These are phyloP conservation scores for Entomophthora muscae DNA, from an alignment of 371 early-diverging fungal species.

Conservation along the genomic window DNA sequence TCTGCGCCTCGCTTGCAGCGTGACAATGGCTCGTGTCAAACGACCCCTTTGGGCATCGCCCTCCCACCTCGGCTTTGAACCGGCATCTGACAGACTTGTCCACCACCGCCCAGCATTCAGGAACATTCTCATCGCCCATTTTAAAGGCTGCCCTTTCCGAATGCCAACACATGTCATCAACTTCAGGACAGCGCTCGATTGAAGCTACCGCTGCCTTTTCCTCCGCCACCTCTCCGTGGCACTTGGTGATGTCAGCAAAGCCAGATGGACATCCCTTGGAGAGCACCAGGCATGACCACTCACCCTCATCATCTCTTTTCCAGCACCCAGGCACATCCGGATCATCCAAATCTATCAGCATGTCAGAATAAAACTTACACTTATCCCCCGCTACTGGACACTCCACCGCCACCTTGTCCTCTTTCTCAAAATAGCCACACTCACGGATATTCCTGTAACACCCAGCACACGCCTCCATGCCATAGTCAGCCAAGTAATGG, in stretches of 20 bases:
- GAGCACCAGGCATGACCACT: background rate
- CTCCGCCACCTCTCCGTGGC: background rate
- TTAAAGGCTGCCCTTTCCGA: background rate
- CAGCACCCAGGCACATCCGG: background rate
- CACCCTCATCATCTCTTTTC: background rate
- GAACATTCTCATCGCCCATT: background rate
- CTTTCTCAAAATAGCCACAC: background rate
- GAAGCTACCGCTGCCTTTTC: background rate
- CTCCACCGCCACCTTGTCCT: background rate
- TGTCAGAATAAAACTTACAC: background rate
- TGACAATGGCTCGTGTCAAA: too few species aligned
- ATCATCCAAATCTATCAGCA: background rate
- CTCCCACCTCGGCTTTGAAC: background rate
- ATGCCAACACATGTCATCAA: background rate
- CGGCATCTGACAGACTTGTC: background rate
- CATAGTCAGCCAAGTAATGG: conserved; percentile 1
- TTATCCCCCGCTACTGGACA: background rate
- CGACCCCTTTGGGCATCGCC: background rate
- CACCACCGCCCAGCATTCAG: background rate
- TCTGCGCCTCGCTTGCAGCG: background rate
- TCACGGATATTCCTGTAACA: background rate
- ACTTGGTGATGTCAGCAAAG: background rate
- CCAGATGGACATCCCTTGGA: conserved; percentile 3
- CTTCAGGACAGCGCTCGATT: background rate
- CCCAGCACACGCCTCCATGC: background rate